phyloP scores from a whole-genome alignment of 768 basidiomycete species.

The Holtermanniella nyarrowii region DNA sequence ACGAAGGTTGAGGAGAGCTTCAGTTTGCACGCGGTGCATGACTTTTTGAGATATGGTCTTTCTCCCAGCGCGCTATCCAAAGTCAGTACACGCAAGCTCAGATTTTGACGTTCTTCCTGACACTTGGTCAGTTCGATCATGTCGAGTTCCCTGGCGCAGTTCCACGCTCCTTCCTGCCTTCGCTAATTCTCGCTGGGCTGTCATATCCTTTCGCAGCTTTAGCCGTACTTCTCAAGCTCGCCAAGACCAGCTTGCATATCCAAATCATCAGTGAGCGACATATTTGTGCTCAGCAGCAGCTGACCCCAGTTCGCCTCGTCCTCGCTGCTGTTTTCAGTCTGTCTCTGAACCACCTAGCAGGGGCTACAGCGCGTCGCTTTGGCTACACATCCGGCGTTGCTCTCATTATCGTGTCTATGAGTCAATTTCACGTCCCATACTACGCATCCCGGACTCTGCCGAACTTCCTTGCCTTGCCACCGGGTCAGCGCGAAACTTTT shows the following conservation, averaged over 20 bases:
- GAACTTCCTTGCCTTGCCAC: constrained; percentile 80
- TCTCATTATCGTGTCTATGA: constrained; percentile 58
- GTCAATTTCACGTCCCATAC: constrained; percentile 84
- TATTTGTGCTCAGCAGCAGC: not conserved
- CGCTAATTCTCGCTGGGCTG: constrained; percentile 56
- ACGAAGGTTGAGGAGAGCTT: constrained; percentile 98
- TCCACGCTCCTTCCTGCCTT: constrained; percentile 76
- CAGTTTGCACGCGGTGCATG: constrained; percentile 83
- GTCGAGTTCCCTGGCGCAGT: constrained; percentile 77
- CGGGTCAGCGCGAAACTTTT: constrained; percentile 53
- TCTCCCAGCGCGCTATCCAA: not conserved
- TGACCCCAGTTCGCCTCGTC: constrained; percentile 56
- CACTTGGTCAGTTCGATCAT: constrained; percentile 72
- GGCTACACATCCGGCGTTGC: constrained; percentile 50
- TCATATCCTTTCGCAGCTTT: constrained; percentile 48
- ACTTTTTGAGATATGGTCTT: constrained; percentile 69
- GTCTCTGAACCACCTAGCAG: constrained; percentile 55
- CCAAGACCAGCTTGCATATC: constrained; percentile 54
- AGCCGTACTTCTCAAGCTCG: constrained; percentile 44
- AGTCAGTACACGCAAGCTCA: constrained; percentile 6
- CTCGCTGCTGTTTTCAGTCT: constrained; percentile 58
- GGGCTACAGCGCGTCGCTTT: constrained; percentile 55
- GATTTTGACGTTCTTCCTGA: constrained; percentile 1
- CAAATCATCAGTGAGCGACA: constrained; percentile 56
- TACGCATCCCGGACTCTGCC: constrained; percentile 91